Conservation (phyloP, 306 rosid genomes). For the Castanea crenata region DNA sequence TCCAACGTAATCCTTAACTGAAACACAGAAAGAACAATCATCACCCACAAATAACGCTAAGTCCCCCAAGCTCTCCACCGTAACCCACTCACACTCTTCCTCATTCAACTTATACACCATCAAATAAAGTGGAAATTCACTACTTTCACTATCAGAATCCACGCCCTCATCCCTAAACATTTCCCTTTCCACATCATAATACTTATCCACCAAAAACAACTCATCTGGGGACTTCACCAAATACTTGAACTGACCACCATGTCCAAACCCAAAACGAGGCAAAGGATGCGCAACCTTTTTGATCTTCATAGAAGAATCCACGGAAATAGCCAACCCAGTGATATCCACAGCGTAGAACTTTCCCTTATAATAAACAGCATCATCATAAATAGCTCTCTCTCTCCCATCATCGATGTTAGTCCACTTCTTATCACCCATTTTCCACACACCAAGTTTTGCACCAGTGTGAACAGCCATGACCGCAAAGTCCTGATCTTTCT, state of each 20-base stretch:
- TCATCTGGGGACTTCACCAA: not conserved
- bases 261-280: not conserved
- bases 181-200: no score
- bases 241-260: not conserved
- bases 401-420: no score
- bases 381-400: no score
- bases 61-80: not conserved
- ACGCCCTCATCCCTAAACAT: no score
- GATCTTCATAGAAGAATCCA: not conserved
- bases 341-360: not conserved
- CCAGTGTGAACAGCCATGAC: not conserved
- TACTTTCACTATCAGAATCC: no score
- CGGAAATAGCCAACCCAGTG: not conserved
- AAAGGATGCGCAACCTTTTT: not conserved
- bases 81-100: not conserved
- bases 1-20: not conserved
- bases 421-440: no score
- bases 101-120: slow-evolving; percentile 1
- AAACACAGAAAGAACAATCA: not conserved
- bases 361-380: not conserved
- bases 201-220: not conserved
- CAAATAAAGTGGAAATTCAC: not conserved
- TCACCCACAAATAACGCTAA: not conserved
- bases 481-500: not conserved
- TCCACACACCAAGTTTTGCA: no score